Evolutionary conservation across 306 rosid species (phyloP), one percentile per base, ranked within the genome.

Genomic region (Abrus pulchellus): DNA sequence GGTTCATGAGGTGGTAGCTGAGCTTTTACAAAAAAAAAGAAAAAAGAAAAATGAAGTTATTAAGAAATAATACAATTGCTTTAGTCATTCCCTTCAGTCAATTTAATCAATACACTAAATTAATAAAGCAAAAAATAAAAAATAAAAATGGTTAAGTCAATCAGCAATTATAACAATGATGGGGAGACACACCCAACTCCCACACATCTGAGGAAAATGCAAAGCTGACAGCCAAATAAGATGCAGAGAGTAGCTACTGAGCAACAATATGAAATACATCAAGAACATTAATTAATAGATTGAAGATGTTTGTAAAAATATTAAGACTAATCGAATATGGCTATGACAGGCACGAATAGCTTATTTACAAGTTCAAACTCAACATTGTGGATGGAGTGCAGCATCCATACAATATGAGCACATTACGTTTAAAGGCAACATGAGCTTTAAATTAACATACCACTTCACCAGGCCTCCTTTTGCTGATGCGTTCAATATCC

Each of bases 1-100:
- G 99, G 92, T 77, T 95, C 98, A 87, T 93, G 98, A 69, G 98
- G 98, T 28, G 90, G 86, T 62, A 95, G 82, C 99, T 94, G 88
- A 88, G 83, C 4, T 80, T 80, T 52, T 33, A 47, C 40, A 57
- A 65, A 9, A 67, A 59, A 20, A 20, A 20, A n/a, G n/a, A 0
- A 20, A 20, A 20, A 20, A 20, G 20, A 20, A 20, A 12, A 67
- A 49, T 41, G 67, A 65, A 76, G 66, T 30, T 11, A 48, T 1
- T 75, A 34, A 74, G 4, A n/a, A 74, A 61, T 41, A 43, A 9
- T 36, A 72, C 49, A 55, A 52, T 11, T 52, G 13, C 27, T 12
- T 12, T 1, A 11, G 67, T 2, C 69, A 12, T 10, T 38, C 36
- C 43, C 27, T 47, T 11, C 11, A 3, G 13, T 41, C 56, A 66